Base-by-base conservation (phyloP, 176 grass and related monocot species). In the Carex cristatella region DNA sequence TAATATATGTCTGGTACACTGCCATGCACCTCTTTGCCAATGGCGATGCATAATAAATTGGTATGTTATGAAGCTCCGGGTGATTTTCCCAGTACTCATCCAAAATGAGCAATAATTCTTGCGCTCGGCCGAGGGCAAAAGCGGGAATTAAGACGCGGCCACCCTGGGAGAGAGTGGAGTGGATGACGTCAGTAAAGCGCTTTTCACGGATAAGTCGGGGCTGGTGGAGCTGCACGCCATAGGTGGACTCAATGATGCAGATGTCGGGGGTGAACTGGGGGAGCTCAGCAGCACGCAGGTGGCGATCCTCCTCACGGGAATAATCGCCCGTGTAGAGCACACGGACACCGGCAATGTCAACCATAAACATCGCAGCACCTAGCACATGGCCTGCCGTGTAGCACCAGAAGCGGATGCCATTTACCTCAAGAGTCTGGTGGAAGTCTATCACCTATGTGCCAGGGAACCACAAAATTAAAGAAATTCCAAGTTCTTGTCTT, bases 371-470 rank as follows among this genome's bases (percentile, higher is more conserved):
- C 33, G 95, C 95, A 37, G 95, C 95, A 57, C 93, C 93, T 49
- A 98, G 93, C 19, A 98, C 95, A 89, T 98, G 95, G 27, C 93
- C 91, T 58, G 95, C 95, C 42, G 91, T 98, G 73, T 98, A 98
- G 87, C 95, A 98, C 95, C 95, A 98, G 78, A 98, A 98, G n/a
- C 95, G 91, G 87, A 98, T 98, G 33, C 91, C 95, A 78, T 98
- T 95, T 53, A 95, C 95, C 87, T 98, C 95, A 49, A 95, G 56
- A 14, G 95, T 98, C 65, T 95, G 95, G 85, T 98, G 95, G 81
- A 98, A 98, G 81, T 98, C 93, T 75, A 98, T 98, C 49, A 98
- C 95, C 93, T 98, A 83, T 53, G 81, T 37, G 74, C 31, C 12
- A 27, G 23, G 23, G 65, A 67, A 49, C 48, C 4, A 32, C 49